Percentiles rank a stretch among this genome's conserved stretches.
phyloP scores from a whole-genome alignment of 225 moss, liverwort and hornwort species.

The Straminergon stramineum region DNA sequence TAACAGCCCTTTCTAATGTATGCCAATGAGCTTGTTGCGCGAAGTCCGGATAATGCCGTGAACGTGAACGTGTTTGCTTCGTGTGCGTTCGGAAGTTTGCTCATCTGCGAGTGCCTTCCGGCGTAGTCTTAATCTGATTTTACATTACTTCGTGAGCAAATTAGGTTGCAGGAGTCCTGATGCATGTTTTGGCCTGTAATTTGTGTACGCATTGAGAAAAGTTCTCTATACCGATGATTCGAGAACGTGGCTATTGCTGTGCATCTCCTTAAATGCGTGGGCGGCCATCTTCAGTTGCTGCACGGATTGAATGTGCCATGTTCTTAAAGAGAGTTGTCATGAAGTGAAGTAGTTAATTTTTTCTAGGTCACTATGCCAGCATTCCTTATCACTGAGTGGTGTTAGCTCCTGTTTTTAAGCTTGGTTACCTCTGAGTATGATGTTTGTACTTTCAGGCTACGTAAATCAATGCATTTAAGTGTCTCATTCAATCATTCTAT shows the following conservation, averaged over 20 bases:
- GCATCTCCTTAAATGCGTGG: too few relatives aligned
- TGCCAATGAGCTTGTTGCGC: neutral
- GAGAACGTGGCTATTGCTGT: neutral
- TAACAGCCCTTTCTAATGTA: neutral
- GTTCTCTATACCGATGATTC: too few relatives aligned
- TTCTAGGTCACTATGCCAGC: too few relatives aligned
- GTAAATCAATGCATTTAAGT: neutral
- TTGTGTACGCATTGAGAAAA: neutral
- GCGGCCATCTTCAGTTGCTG: too few relatives aligned
- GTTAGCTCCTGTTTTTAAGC: neutral
- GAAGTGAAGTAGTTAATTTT: too few relatives aligned
- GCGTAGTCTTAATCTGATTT: neutral
- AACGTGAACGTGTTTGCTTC: too few relatives aligned
- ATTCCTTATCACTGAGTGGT: too few relatives aligned
- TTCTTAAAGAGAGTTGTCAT: too few relatives aligned
- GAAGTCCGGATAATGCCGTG: neutral
- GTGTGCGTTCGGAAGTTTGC: neutral
- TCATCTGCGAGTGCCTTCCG: too few relatives aligned
- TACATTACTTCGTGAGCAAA: neutral
- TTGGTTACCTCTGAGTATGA: neutral
- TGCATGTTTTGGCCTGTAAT: too few relatives aligned
- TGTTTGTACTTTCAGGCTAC: fast-evolving
- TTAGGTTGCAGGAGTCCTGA: neutral
- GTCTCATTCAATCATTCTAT: neutral
- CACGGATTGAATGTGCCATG: too few relatives aligned